Evolutionary conservation across 441 rosid species (phyloP), one percentile per base, ranked within the genome.

Genomic region (Adansonia gregorii): DNA sequence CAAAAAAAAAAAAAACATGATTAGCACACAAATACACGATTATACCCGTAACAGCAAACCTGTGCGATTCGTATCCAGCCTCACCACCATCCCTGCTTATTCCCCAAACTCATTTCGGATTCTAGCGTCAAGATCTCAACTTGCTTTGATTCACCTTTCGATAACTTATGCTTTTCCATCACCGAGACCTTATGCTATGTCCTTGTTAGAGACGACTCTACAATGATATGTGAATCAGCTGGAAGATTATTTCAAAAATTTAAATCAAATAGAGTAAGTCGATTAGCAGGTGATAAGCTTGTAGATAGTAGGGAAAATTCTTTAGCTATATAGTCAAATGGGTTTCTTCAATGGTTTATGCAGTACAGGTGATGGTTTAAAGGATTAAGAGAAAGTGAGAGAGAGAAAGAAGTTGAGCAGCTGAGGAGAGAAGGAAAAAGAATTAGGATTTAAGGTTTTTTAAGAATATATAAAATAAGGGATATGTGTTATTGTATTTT

Each of bases 211-310:
- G 99, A 95, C 61, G 99, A 95, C 77, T 85, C 93, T 78, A 97
- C 92, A 17, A 95, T 95, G 8, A 76, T 95, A 11, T 95, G 99
- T 76, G 99, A 95, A 82, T 95, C 99, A 5, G 92, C 93, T 0
- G 97, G 97, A 52, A 91, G 97, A 73, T 81, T 95, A 76, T 95
- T 95, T 82, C 97, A 93, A 79, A 97, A 95, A 86, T 89, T 95
- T 54, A 95, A 95, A 82, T 89, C 96, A 0, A 93, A 95, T 85
- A 83, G 98, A 74, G 93, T 95, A 98, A 90, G 94, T 78, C 86
- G 94, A 27, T 85, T 95, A 81, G 99, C 99, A 0, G 99, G 99
- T 1, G 99, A 95, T 85, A 95, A 92, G 92, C 93, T 95, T 67
- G 97, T 95, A 0, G 99, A 95, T 56, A 93, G 94, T 43, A 27